These are phyloP conservation scores for Lantana camara DNA, from an alignment of 257 asterid genomes.

Conservation along the genomic window DNA sequence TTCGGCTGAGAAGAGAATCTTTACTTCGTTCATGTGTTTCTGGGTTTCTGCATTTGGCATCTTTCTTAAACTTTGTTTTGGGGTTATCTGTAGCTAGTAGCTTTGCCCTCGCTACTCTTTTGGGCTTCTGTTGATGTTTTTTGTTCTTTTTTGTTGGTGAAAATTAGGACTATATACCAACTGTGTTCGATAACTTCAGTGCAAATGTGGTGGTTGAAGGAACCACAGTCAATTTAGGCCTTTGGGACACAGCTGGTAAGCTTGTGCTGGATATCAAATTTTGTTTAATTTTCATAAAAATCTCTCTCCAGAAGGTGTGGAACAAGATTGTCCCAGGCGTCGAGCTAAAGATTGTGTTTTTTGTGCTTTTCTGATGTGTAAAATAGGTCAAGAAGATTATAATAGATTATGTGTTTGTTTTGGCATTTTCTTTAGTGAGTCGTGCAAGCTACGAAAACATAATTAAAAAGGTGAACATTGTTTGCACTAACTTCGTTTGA, in stretches of 20 bases:
- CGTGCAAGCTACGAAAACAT: conserved; percentile 81
- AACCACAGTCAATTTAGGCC: conserved; percentile 74
- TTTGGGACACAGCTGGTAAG: conserved; percentile 88
- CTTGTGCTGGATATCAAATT: not conserved
- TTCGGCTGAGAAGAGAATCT: conserved; percentile 8
- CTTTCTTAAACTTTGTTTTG: conserved; percentile 26
- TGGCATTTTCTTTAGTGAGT: conserved; percentile 73
- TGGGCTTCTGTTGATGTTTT: not conserved
- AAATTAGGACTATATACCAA: conserved; percentile 71
- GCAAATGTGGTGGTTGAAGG: conserved; percentile 81
- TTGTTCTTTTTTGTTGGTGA: conserved; percentile 22
- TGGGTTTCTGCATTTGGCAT: conserved; percentile 15
- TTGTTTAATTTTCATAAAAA: not conserved
- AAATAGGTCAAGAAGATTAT: conserved; percentile 78
- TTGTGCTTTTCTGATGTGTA: conserved; percentile 12
- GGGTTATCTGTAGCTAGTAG: conserved; percentile 1
- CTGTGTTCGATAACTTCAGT: conserved; percentile 81
- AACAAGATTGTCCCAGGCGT: not conserved
- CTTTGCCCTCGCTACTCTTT: not conserved
- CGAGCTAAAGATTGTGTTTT: conserved; percentile 15
- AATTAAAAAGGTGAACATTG: conserved; percentile 55
- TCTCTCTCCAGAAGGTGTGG: not conserved
- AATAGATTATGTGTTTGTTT: conserved; percentile 66
- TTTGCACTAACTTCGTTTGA: not conserved
- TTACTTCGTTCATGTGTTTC: conserved; percentile 6